Evolutionary conservation across 805 yeast genomes (phyloP).

Genomic region (Spathaspora girioi): DNA sequence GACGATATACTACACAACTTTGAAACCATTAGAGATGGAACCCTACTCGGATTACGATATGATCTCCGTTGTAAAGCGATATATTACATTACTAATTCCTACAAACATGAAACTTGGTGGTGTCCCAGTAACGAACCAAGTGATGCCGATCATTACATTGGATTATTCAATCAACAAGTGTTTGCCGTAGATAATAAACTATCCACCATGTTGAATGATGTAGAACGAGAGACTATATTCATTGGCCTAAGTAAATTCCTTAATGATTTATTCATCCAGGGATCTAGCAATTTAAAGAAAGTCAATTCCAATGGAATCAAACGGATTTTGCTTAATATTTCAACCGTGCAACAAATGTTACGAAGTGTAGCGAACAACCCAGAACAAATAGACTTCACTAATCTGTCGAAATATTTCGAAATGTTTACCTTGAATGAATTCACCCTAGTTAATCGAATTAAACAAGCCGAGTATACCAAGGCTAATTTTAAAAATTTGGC

Average conservation of each 20-base stretch:
- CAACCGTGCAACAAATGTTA: slow-evolving; percentile 66
- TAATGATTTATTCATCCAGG: slow-evolving; percentile 49
- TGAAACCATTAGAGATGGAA: slow-evolving; percentile 30
- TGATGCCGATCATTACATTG: slow-evolving; percentile 55
- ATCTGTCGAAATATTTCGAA: slow-evolving; percentile 55
- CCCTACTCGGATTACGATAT: slow-evolving; percentile 50
- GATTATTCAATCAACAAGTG: slow-evolving; percentile 47
- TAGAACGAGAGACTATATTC: slow-evolving; percentile 28
- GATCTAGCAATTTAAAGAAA: slow-evolving; percentile 46
- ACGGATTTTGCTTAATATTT: slow-evolving; percentile 55
- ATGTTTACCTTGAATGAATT: slow-evolving; percentile 49
- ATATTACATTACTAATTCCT: slow-evolving; percentile 48
- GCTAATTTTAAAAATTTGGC: slow-evolving; percentile 50
- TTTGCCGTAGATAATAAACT: slow-evolving; percentile 44
- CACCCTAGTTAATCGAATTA: slow-evolving; percentile 37
- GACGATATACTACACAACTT: slow-evolving; percentile 31
- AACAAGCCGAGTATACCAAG: slow-evolving; percentile 31
- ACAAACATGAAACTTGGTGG: slow-evolving; percentile 51
- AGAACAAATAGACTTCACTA: slow-evolving; percentile 49
- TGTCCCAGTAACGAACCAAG: slow-evolving; percentile 50
- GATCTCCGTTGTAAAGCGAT: slow-evolving; percentile 54
- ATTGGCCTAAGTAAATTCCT: slow-evolving; percentile 50
- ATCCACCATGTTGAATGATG: slow-evolving; percentile 29
- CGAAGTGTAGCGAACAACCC: slow-evolving; percentile 53
- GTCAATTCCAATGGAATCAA: slow-evolving; percentile 59